Evolutionary conservation across 371 early-diverging fungal genomes (phyloP).

Genomic region (Mucor racemosus): DNA sequence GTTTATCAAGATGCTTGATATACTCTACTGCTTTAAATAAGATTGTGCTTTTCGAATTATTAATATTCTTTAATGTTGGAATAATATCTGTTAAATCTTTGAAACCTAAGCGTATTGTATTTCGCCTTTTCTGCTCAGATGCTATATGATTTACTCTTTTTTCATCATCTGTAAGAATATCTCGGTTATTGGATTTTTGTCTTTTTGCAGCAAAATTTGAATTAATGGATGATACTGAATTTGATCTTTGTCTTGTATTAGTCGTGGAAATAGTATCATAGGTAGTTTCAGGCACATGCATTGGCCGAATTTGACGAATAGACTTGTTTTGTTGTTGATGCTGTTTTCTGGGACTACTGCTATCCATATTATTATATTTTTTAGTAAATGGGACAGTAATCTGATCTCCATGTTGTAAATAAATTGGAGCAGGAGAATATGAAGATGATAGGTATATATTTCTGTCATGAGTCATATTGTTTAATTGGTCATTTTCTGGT

Average conservation of each 20-base stretch:
- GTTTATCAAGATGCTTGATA: conserved; percentile 51
- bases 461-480: conserved; percentile 12
- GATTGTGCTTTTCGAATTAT: conserved; percentile 61
- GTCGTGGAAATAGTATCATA: no score
- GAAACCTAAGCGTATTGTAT: conserved; percentile 84
- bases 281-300: not conserved
- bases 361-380: not conserved
- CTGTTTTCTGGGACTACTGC: not conserved
- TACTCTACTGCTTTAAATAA: conserved; percentile 63
- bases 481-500: not conserved
- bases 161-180: conserved; percentile 74
- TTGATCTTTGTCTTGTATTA: conserved; percentile 2
- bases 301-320: not conserved
- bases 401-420: conserved; percentile 26
- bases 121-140: conserved; percentile 88
- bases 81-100: conserved; percentile 82
- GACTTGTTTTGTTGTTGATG: not conserved
- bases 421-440: conserved; percentile 16
- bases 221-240: not conserved
- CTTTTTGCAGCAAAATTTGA: not conserved
- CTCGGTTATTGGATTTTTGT: conserved; percentile 21
- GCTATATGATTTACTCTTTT: conserved; percentile 91
- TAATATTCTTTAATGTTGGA: conserved; percentile 71
- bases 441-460: not conserved
- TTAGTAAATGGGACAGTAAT: conserved; percentile 14